Percentiles rank a stretch among this genome's conserved stretches.
Evolutionary conservation across 225 moss, liverwort and hornwort genomes (phyloP).

Genomic region (Climacium dendroides): DNA sequence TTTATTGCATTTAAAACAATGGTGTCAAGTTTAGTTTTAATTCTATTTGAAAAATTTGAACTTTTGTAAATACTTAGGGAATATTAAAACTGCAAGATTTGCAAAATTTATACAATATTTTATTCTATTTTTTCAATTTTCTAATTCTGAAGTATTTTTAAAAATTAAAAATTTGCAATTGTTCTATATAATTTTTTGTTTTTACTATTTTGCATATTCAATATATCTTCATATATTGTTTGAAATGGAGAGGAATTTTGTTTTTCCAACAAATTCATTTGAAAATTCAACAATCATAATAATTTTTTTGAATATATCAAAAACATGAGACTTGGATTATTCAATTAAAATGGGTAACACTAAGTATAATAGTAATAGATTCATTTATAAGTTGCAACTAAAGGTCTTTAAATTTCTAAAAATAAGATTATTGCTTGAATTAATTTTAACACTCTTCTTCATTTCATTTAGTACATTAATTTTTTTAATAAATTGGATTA

Average conservation of each 20-base stretch:
- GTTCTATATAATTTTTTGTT: background rate
- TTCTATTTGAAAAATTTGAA: background rate
- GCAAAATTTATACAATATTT: background rate
- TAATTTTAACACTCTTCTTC: background rate
- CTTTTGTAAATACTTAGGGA: rapidly evolving
- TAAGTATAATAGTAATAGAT: background rate
- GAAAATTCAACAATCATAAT: background rate
- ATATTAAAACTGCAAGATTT: background rate
- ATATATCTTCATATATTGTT: background rate
- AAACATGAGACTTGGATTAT: background rate
- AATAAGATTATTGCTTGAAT: background rate
- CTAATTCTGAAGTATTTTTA: rapidly evolving
- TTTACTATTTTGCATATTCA: background rate
- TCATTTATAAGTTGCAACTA: background rate
- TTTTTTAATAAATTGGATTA: background rate
- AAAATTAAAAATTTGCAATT: background rate
- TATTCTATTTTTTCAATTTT: background rate
- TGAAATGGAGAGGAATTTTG: background rate
- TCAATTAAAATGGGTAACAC: background rate
- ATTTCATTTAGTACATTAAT: background rate
- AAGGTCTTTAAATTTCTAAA: background rate
- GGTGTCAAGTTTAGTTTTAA: background rate
- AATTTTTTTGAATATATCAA: background rate
- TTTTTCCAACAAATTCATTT: background rate
- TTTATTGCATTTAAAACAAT: background rate